A percentile compares a stretch with the other conserved stretches of the same genome.
Evolutionary conservation across 1,139 yeast species (phyloP).

Genomic region (Pichia sp.): DNA sequence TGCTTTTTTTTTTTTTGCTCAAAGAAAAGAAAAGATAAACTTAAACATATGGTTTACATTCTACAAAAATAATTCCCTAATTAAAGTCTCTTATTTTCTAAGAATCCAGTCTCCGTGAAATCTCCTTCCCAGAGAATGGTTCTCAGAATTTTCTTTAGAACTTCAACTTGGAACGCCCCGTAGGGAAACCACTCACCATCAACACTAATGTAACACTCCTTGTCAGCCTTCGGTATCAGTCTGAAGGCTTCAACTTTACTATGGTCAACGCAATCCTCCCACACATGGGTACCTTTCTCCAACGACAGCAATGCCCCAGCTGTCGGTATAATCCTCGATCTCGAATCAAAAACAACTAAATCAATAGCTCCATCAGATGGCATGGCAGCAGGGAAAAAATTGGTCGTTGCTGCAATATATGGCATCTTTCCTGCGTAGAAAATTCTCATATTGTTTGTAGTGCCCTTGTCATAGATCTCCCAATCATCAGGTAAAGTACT

Average conservation of each 20-base stretch:
- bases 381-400: constrained; percentile 88
- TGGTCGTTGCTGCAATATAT: constrained; percentile 71
- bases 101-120: constrained; percentile 31
- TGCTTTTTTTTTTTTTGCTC: background rate
- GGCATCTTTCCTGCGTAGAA: constrained; percentile 95
- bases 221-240: constrained; percentile 49
- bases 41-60: background rate
- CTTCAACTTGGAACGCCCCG: constrained; percentile 77
- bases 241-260: constrained; percentile 78
- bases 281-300: constrained; percentile 74
- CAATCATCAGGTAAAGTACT: constrained; percentile 42
- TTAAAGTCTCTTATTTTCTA: constrained; percentile 8
- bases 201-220: constrained; percentile 61
- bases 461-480: constrained; percentile 49
- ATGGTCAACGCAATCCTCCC: constrained; percentile 61
- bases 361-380: constrained; percentile 90
- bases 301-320: constrained; percentile 57
- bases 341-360: constrained; percentile 63
- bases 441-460: constrained; percentile 54
- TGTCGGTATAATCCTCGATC: constrained; percentile 53
- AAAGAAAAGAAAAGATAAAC: background rate
- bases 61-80: background rate
- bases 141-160: constrained; percentile 51
- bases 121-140: constrained; percentile 31
- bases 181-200: constrained; percentile 89